These are phyloP conservation scores for Diospyros kaki DNA, from an alignment of 148 eudicot species.

Conservation along the genomic window DNA sequence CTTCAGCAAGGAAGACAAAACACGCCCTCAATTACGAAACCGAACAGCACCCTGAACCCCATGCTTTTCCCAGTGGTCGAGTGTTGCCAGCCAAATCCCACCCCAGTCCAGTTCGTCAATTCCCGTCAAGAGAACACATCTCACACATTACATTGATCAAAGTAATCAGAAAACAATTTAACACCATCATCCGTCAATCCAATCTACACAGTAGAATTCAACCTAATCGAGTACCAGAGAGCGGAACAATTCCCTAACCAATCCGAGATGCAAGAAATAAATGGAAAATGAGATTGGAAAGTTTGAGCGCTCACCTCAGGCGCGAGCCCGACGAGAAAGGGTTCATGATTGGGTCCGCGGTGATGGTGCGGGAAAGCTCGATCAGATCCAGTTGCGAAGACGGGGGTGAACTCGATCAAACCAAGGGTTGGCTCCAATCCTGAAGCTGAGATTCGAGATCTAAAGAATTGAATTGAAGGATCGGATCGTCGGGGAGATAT, in stretches of 20 bases:
- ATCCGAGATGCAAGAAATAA: not conserved
- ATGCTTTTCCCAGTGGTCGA: no score
- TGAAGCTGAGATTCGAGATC: no score
- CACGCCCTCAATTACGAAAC: not conserved
- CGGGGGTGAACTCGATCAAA: not conserved
- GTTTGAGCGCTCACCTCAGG: conserved; percentile 52
- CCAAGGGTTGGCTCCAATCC: conserved; percentile 8
- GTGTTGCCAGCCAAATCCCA: not conserved
- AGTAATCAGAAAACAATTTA: no score
- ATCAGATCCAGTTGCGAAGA: conserved; percentile 40
- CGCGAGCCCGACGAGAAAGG: conserved; percentile 95
- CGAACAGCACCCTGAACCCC: not conserved
- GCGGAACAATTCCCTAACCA: not conserved
- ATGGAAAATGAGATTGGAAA: conserved; percentile 4
- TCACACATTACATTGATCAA: not conserved
- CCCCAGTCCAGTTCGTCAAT: not conserved
- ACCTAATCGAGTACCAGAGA: no score
- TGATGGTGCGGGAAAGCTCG: conserved; percentile 28
- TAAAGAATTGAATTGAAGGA: no score
- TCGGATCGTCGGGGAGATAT: no score
- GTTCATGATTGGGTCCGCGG: conserved; percentile 68
- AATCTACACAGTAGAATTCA: no score
- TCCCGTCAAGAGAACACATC: not conserved
- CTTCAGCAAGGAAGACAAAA: not conserved
- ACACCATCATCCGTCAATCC: no score